phyloP scores from a whole-genome alignment of 495 filamentous ascomycete genomes.

The Lasiosphaeris hirsuta region DNA sequence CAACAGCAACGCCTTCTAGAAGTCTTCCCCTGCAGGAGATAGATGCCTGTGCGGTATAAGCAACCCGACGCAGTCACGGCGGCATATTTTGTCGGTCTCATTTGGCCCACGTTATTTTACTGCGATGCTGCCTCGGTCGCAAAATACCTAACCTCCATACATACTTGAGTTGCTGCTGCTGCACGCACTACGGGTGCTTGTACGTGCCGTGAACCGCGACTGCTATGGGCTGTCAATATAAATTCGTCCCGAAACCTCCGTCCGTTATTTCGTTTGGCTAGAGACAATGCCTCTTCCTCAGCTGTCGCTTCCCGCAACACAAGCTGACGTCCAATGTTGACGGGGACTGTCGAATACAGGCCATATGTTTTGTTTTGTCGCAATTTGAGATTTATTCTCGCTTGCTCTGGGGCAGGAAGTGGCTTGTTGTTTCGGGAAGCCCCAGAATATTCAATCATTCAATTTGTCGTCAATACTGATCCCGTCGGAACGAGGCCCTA shows the following conservation, averaged over 20 bases:
- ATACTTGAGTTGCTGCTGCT: background rate
- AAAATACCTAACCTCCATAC: background rate
- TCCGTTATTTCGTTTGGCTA: background rate
- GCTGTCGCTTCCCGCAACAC: constrained; percentile 11
- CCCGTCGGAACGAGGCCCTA: constrained; percentile 2
- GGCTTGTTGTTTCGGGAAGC: constrained; percentile 9
- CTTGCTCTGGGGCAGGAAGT: constrained; percentile 8
- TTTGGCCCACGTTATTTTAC: background rate
- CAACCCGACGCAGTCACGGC: too few relatives aligned
- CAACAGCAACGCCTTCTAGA: constrained; percentile 18
- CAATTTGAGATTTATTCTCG: background rate
- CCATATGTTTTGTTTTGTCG: constrained; percentile 6
- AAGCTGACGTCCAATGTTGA: background rate
- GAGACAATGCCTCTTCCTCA: background rate
- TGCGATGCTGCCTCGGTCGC: background rate
- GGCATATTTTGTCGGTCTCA: background rate
- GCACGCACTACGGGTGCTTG: background rate
- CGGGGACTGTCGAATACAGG: background rate
- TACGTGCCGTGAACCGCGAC: background rate
- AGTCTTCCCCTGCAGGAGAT: constrained; percentile 15
- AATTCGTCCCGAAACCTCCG: constrained; percentile 8
- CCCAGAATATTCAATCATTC: background rate
- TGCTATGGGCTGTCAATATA: constrained; percentile 3
- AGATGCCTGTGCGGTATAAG: constrained; percentile 1
- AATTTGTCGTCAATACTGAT: background rate